Evolutionary conservation across 805 yeast genomes (phyloP).

Genomic region (Candida pseudoglaebosa): DNA sequence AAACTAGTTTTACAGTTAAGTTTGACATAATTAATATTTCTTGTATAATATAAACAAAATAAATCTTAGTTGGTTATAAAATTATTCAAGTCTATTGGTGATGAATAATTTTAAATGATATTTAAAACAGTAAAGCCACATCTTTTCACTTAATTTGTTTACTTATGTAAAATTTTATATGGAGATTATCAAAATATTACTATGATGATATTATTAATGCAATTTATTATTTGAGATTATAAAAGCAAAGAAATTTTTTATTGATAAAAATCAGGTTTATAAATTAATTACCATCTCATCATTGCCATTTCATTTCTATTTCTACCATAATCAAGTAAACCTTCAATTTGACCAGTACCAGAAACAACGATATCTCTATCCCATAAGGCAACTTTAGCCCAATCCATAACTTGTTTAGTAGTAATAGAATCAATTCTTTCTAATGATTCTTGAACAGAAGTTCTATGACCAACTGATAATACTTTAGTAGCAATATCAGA

Average conservation of each 20-base stretch:
- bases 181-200: not conserved
- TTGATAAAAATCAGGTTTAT: not conserved
- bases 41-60: constrained; percentile 2
- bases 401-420: constrained; percentile 55
- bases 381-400: constrained; percentile 78
- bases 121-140: no score
- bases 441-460: constrained; percentile 56
- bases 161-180: no score
- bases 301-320: constrained; percentile 84
- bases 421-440: constrained; percentile 62
- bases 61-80: not conserved
- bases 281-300: constrained; percentile 58
- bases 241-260: not conserved
- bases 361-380: constrained; percentile 80
- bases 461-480: constrained; percentile 58
- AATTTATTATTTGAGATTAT: not conserved
- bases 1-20: not conserved
- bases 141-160: not conserved
- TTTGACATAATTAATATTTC: constrained; percentile 5
- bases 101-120: no score
- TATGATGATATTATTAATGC: not conserved
- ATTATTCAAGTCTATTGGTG: not conserved
- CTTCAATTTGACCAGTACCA: constrained; percentile 86
- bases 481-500: constrained; percentile 56
- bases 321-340: constrained; percentile 77